Evolutionary conservation across 192 early-diverging fungal species (phyloP).

Genomic region (Fimicolochytrium jonesii): DNA sequence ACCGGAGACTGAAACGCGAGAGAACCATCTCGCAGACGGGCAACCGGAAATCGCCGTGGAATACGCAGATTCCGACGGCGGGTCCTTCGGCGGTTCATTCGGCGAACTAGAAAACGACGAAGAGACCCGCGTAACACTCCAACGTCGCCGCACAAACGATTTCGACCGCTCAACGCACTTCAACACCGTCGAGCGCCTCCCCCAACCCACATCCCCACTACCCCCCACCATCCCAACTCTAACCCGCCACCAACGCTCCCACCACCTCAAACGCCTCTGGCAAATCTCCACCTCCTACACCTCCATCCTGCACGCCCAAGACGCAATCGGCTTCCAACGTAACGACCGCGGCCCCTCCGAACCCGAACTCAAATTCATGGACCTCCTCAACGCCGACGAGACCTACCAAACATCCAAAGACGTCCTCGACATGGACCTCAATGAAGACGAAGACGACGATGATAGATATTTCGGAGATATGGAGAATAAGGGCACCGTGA

Average conservation of each 20-base stretch:
- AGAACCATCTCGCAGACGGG: neutral
- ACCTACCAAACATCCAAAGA: constrained; percentile 40
- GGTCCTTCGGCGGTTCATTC: neutral
- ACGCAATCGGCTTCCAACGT: neutral
- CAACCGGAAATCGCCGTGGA: too few relatives aligned
- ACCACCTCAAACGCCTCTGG: neutral
- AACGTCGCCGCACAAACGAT: neutral
- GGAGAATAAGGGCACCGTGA: constrained; percentile 10
- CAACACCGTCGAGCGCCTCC: too few relatives aligned
- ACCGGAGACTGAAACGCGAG: neutral
- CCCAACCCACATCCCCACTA: too few relatives aligned
- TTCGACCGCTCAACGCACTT: too few relatives aligned
- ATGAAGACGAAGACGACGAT: constrained; percentile 20
- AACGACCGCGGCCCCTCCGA: constrained; percentile 18
- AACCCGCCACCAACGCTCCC: too few relatives aligned
- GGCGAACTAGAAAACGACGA: constrained; percentile 20
- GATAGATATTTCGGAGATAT: neutral
- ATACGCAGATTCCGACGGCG: too few relatives aligned
- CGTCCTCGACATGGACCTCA: constrained; percentile 14
- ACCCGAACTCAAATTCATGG: constrained; percentile 45
- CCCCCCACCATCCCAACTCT: too few relatives aligned
- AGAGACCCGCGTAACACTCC: constrained; percentile 8
- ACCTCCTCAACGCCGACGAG: constrained; percentile 40
- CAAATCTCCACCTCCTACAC: neutral
- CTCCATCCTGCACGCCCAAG: neutral